Percentiles rank a stretch among this genome's conserved stretches.
Conservation (phyloP, 805 yeast genomes). For the Barnettozyma populi region DNA sequence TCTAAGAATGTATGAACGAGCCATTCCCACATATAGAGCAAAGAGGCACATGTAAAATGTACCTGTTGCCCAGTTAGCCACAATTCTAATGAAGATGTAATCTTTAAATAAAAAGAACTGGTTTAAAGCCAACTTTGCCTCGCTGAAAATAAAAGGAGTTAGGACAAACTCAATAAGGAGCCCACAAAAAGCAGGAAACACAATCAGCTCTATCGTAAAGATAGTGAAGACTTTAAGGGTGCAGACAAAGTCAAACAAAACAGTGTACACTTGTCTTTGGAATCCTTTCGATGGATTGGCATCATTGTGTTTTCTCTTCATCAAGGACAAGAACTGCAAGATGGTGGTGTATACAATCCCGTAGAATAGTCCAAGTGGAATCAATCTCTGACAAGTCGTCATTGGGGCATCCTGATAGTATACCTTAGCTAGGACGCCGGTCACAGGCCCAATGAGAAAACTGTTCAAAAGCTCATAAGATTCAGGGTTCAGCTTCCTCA, state of each 20-base stretch:
- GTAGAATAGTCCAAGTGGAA: conserved; percentile 34
- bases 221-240: conserved; percentile 72
- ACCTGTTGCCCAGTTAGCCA: conserved; percentile 57
- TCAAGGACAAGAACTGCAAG: conserved; percentile 28
- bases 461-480: conserved; percentile 3
- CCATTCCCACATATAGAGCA: conserved; percentile 83
- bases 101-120: not conserved
- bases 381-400: conserved; percentile 32
- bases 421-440: conserved; percentile 17
- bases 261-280: conserved; percentile 45
- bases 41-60: conserved; percentile 82
- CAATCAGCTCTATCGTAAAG: conserved; percentile 71
- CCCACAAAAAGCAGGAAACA: conserved; percentile 88
- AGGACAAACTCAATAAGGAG: conserved; percentile 63
- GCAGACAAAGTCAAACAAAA: conserved; percentile 49
- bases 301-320: conserved; percentile 25
- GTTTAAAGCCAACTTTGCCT: conserved; percentile 2
- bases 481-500: conserved; percentile 4
- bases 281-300: conserved; percentile 43
- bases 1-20: conserved; percentile 64
- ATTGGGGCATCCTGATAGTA: conserved; percentile 25
- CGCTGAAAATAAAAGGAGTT: conserved; percentile 46
- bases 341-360: conserved; percentile 23
- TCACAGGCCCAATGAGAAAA: conserved; percentile 18
- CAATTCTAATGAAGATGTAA: not conserved